Evolutionary conservation across 257 asterid species (phyloP).

Genomic region (Solanum chaucha): DNA sequence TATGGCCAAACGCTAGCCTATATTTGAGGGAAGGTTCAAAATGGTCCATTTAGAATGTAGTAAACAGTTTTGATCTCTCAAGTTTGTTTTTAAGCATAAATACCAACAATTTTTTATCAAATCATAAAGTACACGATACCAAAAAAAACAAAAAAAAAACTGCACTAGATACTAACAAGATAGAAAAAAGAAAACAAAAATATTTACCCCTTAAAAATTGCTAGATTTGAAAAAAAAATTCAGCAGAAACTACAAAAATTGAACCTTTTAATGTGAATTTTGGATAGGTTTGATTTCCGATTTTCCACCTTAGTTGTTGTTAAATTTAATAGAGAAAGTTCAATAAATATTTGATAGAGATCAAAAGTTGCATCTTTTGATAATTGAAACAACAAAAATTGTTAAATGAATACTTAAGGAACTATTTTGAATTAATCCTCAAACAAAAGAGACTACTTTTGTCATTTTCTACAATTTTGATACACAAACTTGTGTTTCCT

Average conservation of each 20-base stretch:
- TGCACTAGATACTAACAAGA: neutral
- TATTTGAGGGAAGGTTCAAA: neutral
- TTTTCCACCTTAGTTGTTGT: no score
- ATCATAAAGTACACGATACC: neutral
- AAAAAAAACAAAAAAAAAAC: no score
- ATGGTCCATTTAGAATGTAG: neutral
- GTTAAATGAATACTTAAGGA: neutral
- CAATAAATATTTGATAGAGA: neutral
- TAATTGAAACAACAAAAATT: neutral
- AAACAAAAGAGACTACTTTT: neutral
- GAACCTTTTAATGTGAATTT: neutral
- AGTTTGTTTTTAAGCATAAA: neutral
- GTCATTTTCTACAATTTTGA: neutral
- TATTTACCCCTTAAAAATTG: neutral
- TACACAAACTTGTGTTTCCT: neutral
- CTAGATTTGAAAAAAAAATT: neutral
- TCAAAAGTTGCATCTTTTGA: no score
- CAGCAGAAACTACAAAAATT: no score
- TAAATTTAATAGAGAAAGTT: neutral
- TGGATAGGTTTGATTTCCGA: no score
- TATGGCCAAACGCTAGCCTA: no score
- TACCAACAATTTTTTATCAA: neutral
- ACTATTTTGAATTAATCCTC: neutral
- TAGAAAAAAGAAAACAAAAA: no score
- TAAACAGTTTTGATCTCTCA: neutral